phyloP scores from a whole-genome alignment of 2,329 filamentous ascomycete genomes.

The Fusarium piperis region DNA sequence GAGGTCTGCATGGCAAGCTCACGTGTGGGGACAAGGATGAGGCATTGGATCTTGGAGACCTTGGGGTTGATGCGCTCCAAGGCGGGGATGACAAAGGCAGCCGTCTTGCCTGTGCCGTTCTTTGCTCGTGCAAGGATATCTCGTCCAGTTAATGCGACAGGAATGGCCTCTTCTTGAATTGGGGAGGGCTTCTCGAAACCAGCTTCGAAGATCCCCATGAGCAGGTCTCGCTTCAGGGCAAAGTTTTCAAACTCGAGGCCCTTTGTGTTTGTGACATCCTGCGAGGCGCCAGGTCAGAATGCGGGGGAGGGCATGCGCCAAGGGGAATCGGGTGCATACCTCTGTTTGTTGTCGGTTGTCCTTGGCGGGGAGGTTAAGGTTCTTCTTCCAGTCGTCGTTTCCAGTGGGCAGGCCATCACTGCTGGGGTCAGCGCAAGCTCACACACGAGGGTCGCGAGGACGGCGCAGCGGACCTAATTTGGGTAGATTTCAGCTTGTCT shows the following conservation, averaged over 20 bases:
- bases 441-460: constrained; percentile 28
- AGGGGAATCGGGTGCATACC: constrained; percentile 54
- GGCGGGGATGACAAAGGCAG: constrained; percentile 95
- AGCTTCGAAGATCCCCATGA: constrained; percentile 99
- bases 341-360: constrained; percentile 85
- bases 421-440: constrained; percentile 49
- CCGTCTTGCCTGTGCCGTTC: constrained; percentile 98
- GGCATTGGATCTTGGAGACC: constrained; percentile 92
- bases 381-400: constrained; percentile 77
- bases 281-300: constrained; percentile 28
- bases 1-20: constrained; percentile 98
- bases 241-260: constrained; percentile 98
- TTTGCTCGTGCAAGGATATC: constrained; percentile 97
- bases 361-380: constrained; percentile 75
- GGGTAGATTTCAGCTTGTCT: constrained; percentile 55
- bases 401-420: constrained; percentile 59
- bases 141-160: constrained; percentile 91
- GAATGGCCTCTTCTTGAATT: constrained; percentile 99
- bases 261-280: constrained; percentile 99
- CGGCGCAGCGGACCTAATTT: constrained; percentile 51
- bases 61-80: constrained; percentile 97
- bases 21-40: constrained; percentile 95
- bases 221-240: constrained; percentile 89
- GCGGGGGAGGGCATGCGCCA: constrained; percentile 7
- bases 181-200: constrained; percentile 98